Base-by-base conservation (phyloP, 306 rosid genomes). In the Malus sylvestris region DNA sequence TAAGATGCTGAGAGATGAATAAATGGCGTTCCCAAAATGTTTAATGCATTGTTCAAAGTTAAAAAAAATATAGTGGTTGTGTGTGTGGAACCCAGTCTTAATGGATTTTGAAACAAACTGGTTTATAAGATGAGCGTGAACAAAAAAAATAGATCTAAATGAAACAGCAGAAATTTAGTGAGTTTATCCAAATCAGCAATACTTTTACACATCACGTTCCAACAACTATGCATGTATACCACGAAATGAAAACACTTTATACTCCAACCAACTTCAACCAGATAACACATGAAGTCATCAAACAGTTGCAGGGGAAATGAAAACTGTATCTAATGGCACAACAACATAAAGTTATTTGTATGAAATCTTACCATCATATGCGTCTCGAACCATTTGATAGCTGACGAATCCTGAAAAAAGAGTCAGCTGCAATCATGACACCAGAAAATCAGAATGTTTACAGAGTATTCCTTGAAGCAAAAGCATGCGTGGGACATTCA, bases 341-440 rank as follows among this genome's bases (percentile, higher is more conserved):
- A 68, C 75, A 42, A 60, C 62, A 69, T 16, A 6, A 23, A 53
- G 70, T n/a, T 15, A 38, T 20, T 22, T 23, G 8, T 11, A 33
- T 64, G 65, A 77, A 83, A 82, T 79, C 33, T 52, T 88, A 96
- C 98, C 98, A 68, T 96, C 97, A 81, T 92, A 92, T 74, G 99
- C 96, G 79, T 96, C 99, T 83, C 98, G 93, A 78, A 96, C 99
- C 99, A 96, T 96, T 77, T 93, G 97, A 85, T 96, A 96, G 91
- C 98, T 92, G 82, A 96, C 97, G 88, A 96, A 96, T 78, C 99
- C 99, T 18, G 99, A 96, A 89, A 92, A 96, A 76, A 92, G 97
- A 32, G 99, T 91, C 72, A 96, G 90, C 98, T 92, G 97, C 90
- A 88, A 80, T 76, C 63, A 71, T 67, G 70, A 69, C 49, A 86